Base-by-base conservation (phyloP, 495 filamentous ascomycete genomes). In the Talaromyces nanjingensis region DNA sequence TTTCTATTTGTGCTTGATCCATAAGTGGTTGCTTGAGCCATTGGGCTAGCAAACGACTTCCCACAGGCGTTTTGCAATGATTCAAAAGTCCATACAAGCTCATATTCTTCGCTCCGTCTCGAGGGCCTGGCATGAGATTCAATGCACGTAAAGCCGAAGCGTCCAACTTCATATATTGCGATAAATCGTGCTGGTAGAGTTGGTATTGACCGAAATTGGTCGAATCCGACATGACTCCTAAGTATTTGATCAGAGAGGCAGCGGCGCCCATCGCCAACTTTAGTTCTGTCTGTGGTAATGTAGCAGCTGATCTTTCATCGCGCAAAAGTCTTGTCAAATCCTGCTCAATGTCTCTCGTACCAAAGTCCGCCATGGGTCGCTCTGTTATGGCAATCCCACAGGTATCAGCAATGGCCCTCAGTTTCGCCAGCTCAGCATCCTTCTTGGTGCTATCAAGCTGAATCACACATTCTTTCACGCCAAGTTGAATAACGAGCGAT, bases 11-110 rank as follows among this genome's bases (percentile, higher is more conserved):
- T 12, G 84, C 79, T 59, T 90, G 83, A 74, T 86, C 90, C 96
- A 99, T 99, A 27, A 99, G 75, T 0, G 94, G 94, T 75, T 99
- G 94, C 78, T 98, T 99, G 29, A 99, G 79, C 94, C 94, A 99
- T 75, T 99, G 94, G 2, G 92, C 88, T 14, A 99, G 78, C 66
- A 99, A 72, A 54, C 96, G 84, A 69, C 92, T 96, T 5, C 94
- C 94, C 25, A 96, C 86, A 2, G 96, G 89, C 5, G 94, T 99
- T 75, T 96, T 99, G 82, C 94, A 99, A 70, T 98, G 96, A 70
- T 99, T 98, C 59, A 99, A 79, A 37, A 99, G 73, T 2, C 94
- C 94, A 68, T 90, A 98, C 64, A 99, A 68, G 69, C 91, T 97
- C 96, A 98, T 99, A n/a, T 83, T 96, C 79, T 97, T 97, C 22